Conservation (phyloP, 2,329 filamentous ascomycete species). For the Colletotrichum sojae region DNA sequence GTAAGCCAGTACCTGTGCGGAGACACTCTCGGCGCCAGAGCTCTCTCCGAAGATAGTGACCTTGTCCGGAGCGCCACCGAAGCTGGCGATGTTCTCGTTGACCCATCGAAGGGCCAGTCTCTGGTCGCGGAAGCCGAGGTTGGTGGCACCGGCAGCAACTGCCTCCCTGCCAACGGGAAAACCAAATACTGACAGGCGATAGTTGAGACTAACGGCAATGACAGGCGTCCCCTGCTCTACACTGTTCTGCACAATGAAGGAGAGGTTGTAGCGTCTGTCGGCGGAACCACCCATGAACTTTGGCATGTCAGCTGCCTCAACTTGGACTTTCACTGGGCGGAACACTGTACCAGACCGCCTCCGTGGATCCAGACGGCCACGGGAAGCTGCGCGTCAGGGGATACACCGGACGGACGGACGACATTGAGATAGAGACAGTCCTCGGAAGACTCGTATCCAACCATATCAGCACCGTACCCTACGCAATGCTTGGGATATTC, state of each 20-base stretch:
- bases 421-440: slow-evolving; percentile 76
- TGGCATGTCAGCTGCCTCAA: slow-evolving; percentile 8
- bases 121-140: slow-evolving; percentile 65
- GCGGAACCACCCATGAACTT: slow-evolving; percentile 48
- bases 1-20: slow-evolving; percentile 62
- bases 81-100: slow-evolving; percentile 60
- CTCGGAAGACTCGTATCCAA: slow-evolving; percentile 54
- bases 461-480: slow-evolving; percentile 59
- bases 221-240: slow-evolving; percentile 61
- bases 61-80: slow-evolving; percentile 60
- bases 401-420: slow-evolving; percentile 65
- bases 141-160: slow-evolving; percentile 58
- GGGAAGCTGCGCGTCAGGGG: slow-evolving; percentile 59
- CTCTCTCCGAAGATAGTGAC: slow-evolving; percentile 68
- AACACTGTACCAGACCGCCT: slow-evolving; percentile 45
- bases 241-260: slow-evolving; percentile 67
- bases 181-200: slow-evolving; percentile 62
- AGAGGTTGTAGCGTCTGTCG: slow-evolving; percentile 72
- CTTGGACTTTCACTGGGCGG: not conserved
- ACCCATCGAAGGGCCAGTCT: slow-evolving; percentile 63
- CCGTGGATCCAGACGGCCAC: slow-evolving; percentile 73
- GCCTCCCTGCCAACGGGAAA: slow-evolving; percentile 61
- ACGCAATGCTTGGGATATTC: slow-evolving; percentile 62
- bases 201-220: slow-evolving; percentile 64
- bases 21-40: slow-evolving; percentile 63